These are phyloP conservation scores for Lumnitzera racemosa DNA, from an alignment of 345 rosid genomes.

Conservation along the genomic window DNA sequence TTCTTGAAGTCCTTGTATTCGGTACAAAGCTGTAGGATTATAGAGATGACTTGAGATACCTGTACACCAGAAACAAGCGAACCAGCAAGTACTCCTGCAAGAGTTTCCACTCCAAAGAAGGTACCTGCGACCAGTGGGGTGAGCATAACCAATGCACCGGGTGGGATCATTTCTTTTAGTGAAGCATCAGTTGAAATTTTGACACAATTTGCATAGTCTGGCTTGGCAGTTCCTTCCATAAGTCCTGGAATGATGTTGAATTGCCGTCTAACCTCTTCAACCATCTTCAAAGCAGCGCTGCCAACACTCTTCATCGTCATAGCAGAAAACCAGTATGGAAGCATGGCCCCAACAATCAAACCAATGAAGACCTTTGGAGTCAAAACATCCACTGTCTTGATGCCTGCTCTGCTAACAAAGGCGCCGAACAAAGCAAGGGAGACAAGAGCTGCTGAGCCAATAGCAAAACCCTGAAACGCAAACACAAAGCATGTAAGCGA, in stretches of 20 bases:
- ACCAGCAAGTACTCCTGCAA: conserved; percentile 67
- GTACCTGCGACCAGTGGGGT: conserved; percentile 58
- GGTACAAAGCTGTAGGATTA: too few relatives aligned
- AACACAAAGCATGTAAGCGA: not conserved
- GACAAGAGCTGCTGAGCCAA: conserved; percentile 65
- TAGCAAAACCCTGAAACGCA: conserved; percentile 51
- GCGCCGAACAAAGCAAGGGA: conserved; percentile 71
- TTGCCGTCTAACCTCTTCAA: conserved; percentile 66
- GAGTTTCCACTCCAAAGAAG: conserved; percentile 63
- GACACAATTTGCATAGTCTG: conserved; percentile 64
- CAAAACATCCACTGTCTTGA: conserved; percentile 42
- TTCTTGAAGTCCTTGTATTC: too few relatives aligned
- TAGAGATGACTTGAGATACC: conserved; percentile 9
- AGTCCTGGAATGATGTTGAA: conserved; percentile 71
- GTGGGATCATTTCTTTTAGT: conserved; percentile 66
- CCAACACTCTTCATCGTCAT: conserved; percentile 80
- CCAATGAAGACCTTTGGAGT: conserved; percentile 69
- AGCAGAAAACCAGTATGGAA: conserved; percentile 68
- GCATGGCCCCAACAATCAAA: conserved; percentile 63
- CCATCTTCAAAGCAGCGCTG: conserved; percentile 69
- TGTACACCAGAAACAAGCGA: conserved; percentile 65
- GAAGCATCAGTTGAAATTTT: conserved; percentile 71
- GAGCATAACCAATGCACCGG: conserved; percentile 61
- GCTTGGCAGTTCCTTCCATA: conserved; percentile 58
- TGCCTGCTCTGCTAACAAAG: conserved; percentile 62